Conservation (phyloP, 148 eudicot genomes). For the Camellia granthamiana region DNA sequence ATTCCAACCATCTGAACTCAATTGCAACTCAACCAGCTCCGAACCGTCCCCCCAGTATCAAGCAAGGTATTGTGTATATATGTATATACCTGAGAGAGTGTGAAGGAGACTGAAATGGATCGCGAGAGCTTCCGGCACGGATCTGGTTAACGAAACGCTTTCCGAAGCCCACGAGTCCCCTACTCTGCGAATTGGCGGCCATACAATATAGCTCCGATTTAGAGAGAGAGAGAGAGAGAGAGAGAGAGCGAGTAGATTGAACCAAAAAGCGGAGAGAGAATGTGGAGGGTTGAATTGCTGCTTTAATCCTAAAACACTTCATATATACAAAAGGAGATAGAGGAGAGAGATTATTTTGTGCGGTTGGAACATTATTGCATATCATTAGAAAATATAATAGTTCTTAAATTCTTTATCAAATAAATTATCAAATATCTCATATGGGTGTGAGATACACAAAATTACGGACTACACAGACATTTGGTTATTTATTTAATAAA, state of each 20-base stretch:
- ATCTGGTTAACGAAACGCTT: constrained; percentile 40
- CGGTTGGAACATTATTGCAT: no score
- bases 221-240: neutral
- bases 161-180: constrained; percentile 33
- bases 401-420: no score
- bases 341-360: no score
- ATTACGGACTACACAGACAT: no score
- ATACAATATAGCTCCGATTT: constrained; percentile 23
- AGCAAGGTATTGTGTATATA: neutral
- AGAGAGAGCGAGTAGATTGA: neutral
- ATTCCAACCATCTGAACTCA: neutral
- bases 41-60: neutral
- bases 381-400: no score
- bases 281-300: neutral
- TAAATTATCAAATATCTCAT: no score
- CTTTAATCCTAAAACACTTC: neutral
- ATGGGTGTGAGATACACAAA: no score
- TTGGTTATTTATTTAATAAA: no score
- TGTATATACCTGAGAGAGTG: constrained; percentile 24
- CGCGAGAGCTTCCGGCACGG: constrained; percentile 13
- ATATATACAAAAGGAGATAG: neutral
- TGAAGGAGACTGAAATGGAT: constrained; percentile 16
- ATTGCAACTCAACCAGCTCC: neutral
- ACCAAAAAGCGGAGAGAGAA: neutral
- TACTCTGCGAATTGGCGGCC: constrained; percentile 43